Percentiles rank a stretch among this genome's conserved stretches.
These are phyloP conservation scores for Metschnikowia arizonensis DNA, from an alignment of 805 yeast species.

Conservation along the genomic window DNA sequence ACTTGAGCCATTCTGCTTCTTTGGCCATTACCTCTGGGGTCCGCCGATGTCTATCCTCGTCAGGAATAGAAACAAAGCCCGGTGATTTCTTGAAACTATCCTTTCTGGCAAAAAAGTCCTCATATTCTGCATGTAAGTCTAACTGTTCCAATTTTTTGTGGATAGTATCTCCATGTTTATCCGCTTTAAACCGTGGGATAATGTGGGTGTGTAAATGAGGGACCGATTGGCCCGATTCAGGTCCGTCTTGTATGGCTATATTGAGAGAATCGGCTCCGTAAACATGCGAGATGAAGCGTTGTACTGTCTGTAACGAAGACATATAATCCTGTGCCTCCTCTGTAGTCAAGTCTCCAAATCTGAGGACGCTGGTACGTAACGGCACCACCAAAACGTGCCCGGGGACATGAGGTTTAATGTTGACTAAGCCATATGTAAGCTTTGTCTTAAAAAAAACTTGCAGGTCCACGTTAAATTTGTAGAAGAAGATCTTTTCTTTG, in stretches of 20 bases:
- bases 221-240: slow-evolving; percentile 92
- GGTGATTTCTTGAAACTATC: slow-evolving; percentile 24
- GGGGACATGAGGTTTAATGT: slow-evolving; percentile 85
- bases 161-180: slow-evolving; percentile 55
- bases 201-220: slow-evolving; percentile 94
- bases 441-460: slow-evolving; percentile 60
- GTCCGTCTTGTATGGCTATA: slow-evolving; percentile 94
- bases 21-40: slow-evolving; percentile 59
- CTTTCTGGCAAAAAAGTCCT: slow-evolving; percentile 21
- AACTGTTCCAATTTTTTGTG: slow-evolving; percentile 59
- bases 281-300: slow-evolving; percentile 57
- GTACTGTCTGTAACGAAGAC: slow-evolving; percentile 65
- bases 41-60: slow-evolving; percentile 55
- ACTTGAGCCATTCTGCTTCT: slow-evolving; percentile 61
- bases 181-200: slow-evolving; percentile 72
- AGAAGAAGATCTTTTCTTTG: slow-evolving; percentile 38
- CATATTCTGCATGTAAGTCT: slow-evolving; percentile 42
- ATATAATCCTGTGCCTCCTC: slow-evolving; percentile 80
- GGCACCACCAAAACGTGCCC: slow-evolving; percentile 92
- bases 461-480: slow-evolving; percentile 49
- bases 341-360: slow-evolving; percentile 63
- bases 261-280: slow-evolving; percentile 83
- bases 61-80: slow-evolving; percentile 35
- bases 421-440: slow-evolving; percentile 79
- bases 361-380: slow-evolving; percentile 51